These are phyloP conservation scores for Colletotrichum kahawae DNA, from an alignment of 2,329 filamentous ascomycete genomes.

Conservation along the genomic window DNA sequence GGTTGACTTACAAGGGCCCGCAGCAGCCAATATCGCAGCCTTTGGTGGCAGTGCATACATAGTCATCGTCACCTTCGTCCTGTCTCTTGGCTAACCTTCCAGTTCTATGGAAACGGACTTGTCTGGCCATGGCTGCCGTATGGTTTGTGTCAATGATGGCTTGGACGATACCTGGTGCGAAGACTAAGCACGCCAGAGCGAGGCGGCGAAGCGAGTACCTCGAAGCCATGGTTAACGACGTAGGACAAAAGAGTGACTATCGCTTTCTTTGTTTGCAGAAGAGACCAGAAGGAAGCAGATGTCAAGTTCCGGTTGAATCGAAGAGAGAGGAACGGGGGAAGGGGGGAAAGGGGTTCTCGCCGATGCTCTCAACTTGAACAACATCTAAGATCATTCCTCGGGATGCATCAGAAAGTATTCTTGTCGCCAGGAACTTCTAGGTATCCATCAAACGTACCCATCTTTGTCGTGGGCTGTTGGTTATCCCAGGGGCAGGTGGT, in stretches of 20 bases:
- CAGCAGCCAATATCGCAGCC: constrained; percentile 26
- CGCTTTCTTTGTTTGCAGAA: background rate
- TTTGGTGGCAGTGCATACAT: constrained; percentile 10
- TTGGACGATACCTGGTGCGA: background rate
- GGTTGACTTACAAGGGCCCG: constrained; percentile 21
- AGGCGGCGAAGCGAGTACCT: background rate
- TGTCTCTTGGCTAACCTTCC: background rate
- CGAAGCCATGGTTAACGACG: background rate
- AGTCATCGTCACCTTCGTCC: background rate
- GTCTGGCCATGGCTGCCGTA: background rate
- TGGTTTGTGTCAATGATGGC: background rate
- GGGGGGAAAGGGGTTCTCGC: background rate
- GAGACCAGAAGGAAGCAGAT: background rate
- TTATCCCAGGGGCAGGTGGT: background rate
- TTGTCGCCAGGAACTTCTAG: background rate
- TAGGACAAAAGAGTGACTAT: background rate
- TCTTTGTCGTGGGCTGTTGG: background rate
- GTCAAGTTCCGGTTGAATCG: background rate
- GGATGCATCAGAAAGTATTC: background rate
- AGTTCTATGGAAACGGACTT: background rate
- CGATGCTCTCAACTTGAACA: background rate
- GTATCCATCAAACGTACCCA: background rate
- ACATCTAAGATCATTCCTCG: background rate
- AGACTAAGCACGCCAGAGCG: background rate
- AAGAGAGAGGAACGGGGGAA: background rate